Evolutionary conservation across 139 green algal genomes (phyloP), one percentile per base, ranked within the genome.

Genomic region (Dunaliella primolecta): DNA sequence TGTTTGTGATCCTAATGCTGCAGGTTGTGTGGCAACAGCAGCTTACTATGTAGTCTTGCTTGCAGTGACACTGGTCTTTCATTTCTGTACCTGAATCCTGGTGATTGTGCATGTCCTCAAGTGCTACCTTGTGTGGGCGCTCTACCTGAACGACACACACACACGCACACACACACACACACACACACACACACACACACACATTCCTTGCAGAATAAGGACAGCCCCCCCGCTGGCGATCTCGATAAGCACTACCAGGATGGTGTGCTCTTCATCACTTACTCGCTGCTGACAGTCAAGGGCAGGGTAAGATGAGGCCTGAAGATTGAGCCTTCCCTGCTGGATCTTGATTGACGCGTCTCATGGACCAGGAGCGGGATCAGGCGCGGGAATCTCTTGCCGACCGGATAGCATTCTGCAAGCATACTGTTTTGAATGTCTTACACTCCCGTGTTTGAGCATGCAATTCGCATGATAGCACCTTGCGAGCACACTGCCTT

Each of bases 261-360:
- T 27, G 94, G 93, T 2, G 93, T 96, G 20, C 75, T 97, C 24
- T 97, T 98, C 84, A 80, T 96, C 29, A 96, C 93, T n/a, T 96
- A 94, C 88, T 89, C 83, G 7, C 86, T 92, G 56, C 88, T 94
- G 1, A 85, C 85, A 55, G 79, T 72, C 30, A 85, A 83, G 35
- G 83, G 83, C 23, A 75, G 3, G 46, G 36, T 64, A 21, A n/a
- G n/a, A n/a, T n/a, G n/a, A n/a, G n/a, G n/a, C 3, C 24, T 81
- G n/a, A n/a, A n/a, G n/a, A n/a, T n/a, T n/a, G n/a, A n/a, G n/a
- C n/a, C n/a, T n/a, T n/a, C n/a, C n/a, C n/a, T n/a, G n/a, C n/a
- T n/a, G n/a, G n/a, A n/a, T n/a, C n/a, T n/a, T n/a, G n/a, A n/a
- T n/a, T n/a, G n/a, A n/a, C n/a, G n/a, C n/a, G n/a, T n/a, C n/a